Evolutionary conservation across 2,329 filamentous ascomycete genomes (phyloP), one percentile per base, ranked within the genome.

Genomic region (Aspergillus floridensis): DNA sequence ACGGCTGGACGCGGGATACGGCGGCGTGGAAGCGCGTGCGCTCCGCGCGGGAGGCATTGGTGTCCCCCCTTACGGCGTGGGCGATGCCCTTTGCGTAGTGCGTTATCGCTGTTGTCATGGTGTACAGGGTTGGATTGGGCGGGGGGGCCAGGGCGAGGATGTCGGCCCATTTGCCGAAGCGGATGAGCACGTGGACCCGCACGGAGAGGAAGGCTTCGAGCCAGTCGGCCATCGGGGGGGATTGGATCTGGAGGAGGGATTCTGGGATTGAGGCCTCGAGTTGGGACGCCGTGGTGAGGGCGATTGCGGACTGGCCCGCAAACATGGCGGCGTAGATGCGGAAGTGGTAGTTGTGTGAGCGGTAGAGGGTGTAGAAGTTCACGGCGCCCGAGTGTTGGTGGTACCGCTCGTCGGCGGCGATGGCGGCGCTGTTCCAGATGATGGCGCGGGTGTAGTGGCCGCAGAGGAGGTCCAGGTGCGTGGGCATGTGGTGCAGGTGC

Each of bases 201-300:
- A 90, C 84, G 1, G 83, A 80, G 2, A 88, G 72, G 63, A 91
- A 91, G 1, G 83, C 82, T 72, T 92, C 90, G 0, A 92, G 76
- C 87, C 88, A 92, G 72, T 92, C 88, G 0, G 88, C 89, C 88
- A 92, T 91, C 0, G 88, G 88, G 0, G 89, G 89, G 0, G 84
- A 86, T 61, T 86, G 66, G 7, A 89, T 78, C 0, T 84, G 82
- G 0, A 92, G 79, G 1, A 92, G 74, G 0, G 82, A 81, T 49
- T 88, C 84, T 0, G 88, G 82, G 5, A 92, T 72, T 0, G 84
- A 84, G 0, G 74, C 73, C 67, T 91, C 88, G 52, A 92, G 81
- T 38, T 78, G 76, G 0, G 66, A 65, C 0, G 84, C 82, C 0
- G 87, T 86, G 0, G 87, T 81, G 0, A 92, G 71, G 0, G 88